Evolutionary conservation across 352 stramenopile species (phyloP).

Genomic region (Phytophthora boehmeriae): DNA sequence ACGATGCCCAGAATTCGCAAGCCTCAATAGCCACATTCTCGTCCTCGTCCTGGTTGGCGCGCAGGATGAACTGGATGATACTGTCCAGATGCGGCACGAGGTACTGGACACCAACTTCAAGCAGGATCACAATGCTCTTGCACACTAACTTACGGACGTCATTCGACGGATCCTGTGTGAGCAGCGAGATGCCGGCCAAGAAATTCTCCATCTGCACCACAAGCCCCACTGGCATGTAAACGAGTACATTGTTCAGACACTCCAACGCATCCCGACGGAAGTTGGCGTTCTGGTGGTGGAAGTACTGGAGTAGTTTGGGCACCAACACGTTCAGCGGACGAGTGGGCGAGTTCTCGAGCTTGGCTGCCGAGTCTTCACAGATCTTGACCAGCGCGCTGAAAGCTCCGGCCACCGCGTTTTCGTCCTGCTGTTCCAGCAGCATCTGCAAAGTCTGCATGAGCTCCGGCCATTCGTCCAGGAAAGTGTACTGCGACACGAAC

Average conservation of each 20-base stretch:
- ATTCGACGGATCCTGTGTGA: slow-evolving; percentile 84
- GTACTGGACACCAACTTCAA: slow-evolving; percentile 90
- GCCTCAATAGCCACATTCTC: slow-evolving; percentile 89
- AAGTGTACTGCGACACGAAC: slow-evolving; percentile 88
- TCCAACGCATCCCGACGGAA: slow-evolving; percentile 89
- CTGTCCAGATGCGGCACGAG: slow-evolving; percentile 89
- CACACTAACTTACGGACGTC: slow-evolving; percentile 89
- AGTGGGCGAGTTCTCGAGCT: slow-evolving; percentile 89
- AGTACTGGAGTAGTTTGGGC: slow-evolving; percentile 90
- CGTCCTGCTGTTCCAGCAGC: slow-evolving; percentile 64
- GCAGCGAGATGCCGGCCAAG: slow-evolving; percentile 85
- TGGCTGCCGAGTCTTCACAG: slow-evolving; percentile 89
- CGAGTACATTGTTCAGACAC: slow-evolving; percentile 91
- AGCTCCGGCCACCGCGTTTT: slow-evolving; percentile 79
- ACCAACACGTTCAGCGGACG: slow-evolving; percentile 88
- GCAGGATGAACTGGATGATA: slow-evolving; percentile 93
- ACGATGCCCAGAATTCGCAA: slow-evolving; percentile 92
- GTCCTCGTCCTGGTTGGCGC: slow-evolving; percentile 85
- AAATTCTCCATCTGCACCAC: slow-evolving; percentile 92
- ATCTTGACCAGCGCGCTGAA: slow-evolving; percentile 90
- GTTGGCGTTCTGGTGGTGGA: slow-evolving; percentile 74
- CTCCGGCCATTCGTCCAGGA: slow-evolving; percentile 89
- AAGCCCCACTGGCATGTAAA: slow-evolving; percentile 88
- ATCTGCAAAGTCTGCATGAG: slow-evolving; percentile 77
- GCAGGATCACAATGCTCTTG: slow-evolving; percentile 91